A percentile compares a stretch with the other conserved stretches of the same genome.
These are phyloP conservation scores for Hypoxylon fragiforme DNA, from an alignment of 495 filamentous ascomycete species.

Conservation along the genomic window DNA sequence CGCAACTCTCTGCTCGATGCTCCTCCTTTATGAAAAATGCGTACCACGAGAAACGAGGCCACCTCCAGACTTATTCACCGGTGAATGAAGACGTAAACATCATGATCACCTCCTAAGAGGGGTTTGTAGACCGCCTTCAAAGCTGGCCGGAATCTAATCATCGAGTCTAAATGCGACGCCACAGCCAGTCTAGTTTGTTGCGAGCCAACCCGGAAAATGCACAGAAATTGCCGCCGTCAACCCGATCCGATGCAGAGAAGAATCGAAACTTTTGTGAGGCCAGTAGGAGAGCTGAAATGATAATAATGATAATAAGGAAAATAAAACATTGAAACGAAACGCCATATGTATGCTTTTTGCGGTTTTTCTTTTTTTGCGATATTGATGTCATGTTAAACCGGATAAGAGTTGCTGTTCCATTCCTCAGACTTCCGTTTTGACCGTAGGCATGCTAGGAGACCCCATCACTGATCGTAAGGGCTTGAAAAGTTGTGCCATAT, in stretches of 20 bases:
- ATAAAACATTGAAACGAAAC: constrained; percentile 31
- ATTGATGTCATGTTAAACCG: constrained; percentile 7
- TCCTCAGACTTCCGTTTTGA: constrained; percentile 38
- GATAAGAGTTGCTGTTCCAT: constrained; percentile 14
- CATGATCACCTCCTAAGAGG: constrained; percentile 37
- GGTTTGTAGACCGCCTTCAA: constrained; percentile 26
- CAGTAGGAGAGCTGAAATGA: constrained; percentile 2
- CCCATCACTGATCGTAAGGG: constrained; percentile 45
- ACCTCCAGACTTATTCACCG: constrained; percentile 28
- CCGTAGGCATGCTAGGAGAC: constrained; percentile 37
- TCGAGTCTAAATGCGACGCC: constrained; percentile 44
- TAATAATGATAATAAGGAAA: constrained; percentile 1
- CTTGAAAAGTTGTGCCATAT: constrained; percentile 68
- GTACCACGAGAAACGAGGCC: constrained; percentile 31
- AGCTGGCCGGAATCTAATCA: constrained; percentile 38
- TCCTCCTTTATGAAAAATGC: constrained; percentile 35
- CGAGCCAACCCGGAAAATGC: constrained; percentile 48
- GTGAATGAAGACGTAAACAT: constrained; percentile 37
- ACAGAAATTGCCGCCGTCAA: constrained; percentile 47
- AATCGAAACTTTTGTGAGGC: constrained; percentile 41
- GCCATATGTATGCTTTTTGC: constrained; percentile 29
- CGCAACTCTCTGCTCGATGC: constrained; percentile 32
- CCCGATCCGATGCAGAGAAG: constrained; percentile 48
- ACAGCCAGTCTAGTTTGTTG: constrained; percentile 49
- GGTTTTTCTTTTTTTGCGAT: constrained; percentile 6